Evolutionary conservation across 2,329 filamentous ascomycete species (phyloP).

Genomic region (Arthroderma uncinatum): DNA sequence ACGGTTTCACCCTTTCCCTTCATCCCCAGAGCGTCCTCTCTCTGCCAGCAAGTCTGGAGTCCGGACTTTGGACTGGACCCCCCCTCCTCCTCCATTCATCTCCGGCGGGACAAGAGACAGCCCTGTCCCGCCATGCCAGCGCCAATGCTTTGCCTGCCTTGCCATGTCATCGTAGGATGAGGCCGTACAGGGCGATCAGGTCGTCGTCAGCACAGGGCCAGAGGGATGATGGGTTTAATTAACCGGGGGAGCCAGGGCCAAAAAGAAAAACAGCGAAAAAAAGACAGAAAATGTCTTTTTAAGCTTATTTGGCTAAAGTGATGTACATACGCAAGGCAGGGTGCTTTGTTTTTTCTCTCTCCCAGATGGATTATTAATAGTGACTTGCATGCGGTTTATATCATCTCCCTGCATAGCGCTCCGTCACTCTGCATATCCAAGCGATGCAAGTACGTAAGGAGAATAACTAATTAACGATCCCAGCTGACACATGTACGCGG

Average conservation of each 20-base stretch:
- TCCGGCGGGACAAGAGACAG: background rate
- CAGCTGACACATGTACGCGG: constrained; percentile 3
- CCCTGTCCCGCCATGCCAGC: background rate
- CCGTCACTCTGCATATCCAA: background rate
- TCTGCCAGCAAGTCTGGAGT: background rate
- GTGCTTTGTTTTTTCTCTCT: background rate
- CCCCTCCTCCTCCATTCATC: too few relatives aligned
- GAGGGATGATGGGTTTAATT: background rate
- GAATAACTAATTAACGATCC: background rate
- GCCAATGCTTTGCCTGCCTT: background rate
- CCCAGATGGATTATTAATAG: constrained; percentile 2
- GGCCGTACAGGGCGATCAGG: background rate
- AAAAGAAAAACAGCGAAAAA: background rate
- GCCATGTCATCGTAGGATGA: background rate
- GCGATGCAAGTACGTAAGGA: constrained; percentile 1
- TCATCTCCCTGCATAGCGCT: background rate
- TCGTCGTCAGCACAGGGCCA: background rate
- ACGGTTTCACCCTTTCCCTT: too few relatives aligned
- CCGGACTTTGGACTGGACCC: too few relatives aligned
- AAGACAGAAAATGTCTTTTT: constrained; percentile 3
- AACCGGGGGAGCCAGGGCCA: background rate
- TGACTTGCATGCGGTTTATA: background rate
- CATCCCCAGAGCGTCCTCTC: background rate
- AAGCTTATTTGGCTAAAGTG: constrained; percentile 2
- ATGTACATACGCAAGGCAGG: background rate